Evolutionary conservation across 495 filamentous ascomycete species (phyloP).

Genomic region (Podospora pseudoanserina): DNA sequence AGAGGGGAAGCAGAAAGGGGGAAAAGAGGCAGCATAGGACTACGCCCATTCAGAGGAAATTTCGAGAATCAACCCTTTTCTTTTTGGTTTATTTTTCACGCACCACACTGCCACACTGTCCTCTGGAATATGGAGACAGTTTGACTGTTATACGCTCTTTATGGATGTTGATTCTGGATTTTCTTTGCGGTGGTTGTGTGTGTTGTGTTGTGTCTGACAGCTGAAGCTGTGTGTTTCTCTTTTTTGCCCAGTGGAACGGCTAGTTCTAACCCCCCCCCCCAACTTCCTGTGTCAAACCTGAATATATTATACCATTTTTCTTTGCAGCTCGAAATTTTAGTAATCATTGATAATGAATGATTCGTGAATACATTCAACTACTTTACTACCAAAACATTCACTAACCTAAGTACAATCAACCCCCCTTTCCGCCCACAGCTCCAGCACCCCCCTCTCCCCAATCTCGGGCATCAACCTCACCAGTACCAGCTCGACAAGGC

Average conservation of each 20-base stretch:
- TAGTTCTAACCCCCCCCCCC: too few relatives aligned
- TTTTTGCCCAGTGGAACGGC: background rate
- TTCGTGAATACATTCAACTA: background rate
- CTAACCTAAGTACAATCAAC: background rate
- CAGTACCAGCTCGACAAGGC: conserved; percentile 71
- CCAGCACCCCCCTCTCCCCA: conserved; percentile 63
- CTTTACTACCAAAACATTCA: background rate
- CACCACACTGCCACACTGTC: background rate
- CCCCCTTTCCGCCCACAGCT: conserved; percentile 65
- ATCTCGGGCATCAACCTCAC: conserved; percentile 81
- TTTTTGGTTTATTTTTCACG: background rate
- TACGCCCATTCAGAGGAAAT: background rate
- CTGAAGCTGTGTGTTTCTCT: background rate
- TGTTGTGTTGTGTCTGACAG: background rate
- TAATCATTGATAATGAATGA: background rate
- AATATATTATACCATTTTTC: background rate
- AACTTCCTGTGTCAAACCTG: background rate
- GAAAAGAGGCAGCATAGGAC: background rate
- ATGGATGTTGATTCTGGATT: background rate
- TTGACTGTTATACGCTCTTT: background rate
- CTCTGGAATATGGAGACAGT: background rate
- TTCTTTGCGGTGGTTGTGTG: background rate
- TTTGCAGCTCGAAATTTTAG: background rate
- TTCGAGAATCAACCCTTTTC: background rate
- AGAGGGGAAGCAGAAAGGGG: background rate